These are phyloP conservation scores for Mycena albidolilacea DNA, from an alignment of 768 basidiomycete species.

Conservation along the genomic window DNA sequence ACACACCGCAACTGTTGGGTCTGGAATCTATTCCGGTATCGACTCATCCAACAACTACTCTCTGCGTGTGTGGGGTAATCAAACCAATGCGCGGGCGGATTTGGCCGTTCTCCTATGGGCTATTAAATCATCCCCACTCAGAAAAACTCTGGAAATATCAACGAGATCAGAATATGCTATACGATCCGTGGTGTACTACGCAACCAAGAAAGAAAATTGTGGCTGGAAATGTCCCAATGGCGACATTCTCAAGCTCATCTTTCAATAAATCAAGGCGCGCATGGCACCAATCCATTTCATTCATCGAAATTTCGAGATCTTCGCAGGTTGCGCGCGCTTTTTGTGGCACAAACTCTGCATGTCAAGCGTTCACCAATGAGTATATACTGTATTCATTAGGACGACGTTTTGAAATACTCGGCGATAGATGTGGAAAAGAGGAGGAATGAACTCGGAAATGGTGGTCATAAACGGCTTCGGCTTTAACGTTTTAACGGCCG, in stretches of 20 bases:
- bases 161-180: conserved; percentile 22
- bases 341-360: too few relatives aligned
- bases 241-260: conserved; percentile 6
- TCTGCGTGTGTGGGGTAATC: background rate
- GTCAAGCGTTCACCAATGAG: too few relatives aligned
- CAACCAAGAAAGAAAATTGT: background rate
- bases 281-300: conserved; percentile 6
- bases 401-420: too few relatives aligned
- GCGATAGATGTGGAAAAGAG: too few relatives aligned
- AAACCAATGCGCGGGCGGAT: conserved; percentile 17
- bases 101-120: background rate
- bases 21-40: background rate
- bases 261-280: background rate
- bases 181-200: conserved; percentile 6
- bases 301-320: too few relatives aligned
- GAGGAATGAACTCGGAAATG: too few relatives aligned
- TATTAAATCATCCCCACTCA: background rate
- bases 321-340: too few relatives aligned
- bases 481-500: too few relatives aligned
- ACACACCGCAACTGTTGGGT: conserved; percentile 4
- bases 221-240: conserved; percentile 27
- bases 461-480: too few relatives aligned
- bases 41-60: background rate
- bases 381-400: too few relatives aligned
- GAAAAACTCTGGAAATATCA: conserved; percentile 1